Conservation (phyloP, 164 flowering plant species). For the Berberis thunbergii region DNA sequence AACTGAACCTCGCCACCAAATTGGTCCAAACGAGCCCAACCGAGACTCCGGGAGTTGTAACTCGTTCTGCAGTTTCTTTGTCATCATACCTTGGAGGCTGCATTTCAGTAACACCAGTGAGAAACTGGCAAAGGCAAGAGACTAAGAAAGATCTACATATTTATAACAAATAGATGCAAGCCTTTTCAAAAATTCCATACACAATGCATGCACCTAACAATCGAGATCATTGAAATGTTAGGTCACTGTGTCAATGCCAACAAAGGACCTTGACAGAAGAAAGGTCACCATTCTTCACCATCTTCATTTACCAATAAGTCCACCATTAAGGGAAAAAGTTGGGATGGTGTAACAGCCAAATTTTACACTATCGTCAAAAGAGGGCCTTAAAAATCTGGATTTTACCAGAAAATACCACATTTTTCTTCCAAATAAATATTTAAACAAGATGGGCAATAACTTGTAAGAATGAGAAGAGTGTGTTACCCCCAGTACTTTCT, state of each 20-base stretch:
- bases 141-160: background rate
- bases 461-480: no score
- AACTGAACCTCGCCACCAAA: conserved; percentile 98
- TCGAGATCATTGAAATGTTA: no score
- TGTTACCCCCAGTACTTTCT: conserved; percentile 88
- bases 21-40: conserved; percentile 98
- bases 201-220: no score
- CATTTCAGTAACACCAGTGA: conserved; percentile 13
- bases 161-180: no score
- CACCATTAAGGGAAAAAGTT: no score
- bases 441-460: no score
- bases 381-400: background rate
- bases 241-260: no score
- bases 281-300: background rate
- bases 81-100: conserved; percentile 99
- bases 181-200: no score
- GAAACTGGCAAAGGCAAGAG: background rate
- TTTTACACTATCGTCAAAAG: background rate
- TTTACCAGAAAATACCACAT: no score
- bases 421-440: no score
- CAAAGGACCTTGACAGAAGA: no score
- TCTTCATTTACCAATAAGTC: background rate
- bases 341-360: background rate
- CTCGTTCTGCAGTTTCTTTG: conserved; percentile 87
- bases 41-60: conserved; percentile 85